Conservation (phyloP, 768 basidiomycete species). For the Serendipita sp. region DNA sequence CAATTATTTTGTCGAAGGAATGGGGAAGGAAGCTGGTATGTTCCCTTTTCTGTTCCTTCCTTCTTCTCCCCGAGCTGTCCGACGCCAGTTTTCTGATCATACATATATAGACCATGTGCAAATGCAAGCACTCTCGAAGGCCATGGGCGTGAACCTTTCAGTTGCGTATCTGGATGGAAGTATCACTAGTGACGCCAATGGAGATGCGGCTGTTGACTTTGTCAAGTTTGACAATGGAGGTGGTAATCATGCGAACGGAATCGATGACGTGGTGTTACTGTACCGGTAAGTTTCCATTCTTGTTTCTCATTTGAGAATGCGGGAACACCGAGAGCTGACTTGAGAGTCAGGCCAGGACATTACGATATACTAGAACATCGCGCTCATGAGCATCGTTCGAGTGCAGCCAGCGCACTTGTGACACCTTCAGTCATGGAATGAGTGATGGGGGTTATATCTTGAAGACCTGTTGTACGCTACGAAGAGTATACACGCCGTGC, state of each 20-base stretch:
- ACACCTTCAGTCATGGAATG: neutral
- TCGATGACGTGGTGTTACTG: constrained; percentile 46
- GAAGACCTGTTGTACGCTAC: no score
- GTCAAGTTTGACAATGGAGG: constrained; percentile 42
- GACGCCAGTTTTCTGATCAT: neutral
- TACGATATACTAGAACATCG: constrained; percentile 53
- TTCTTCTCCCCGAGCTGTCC: neutral
- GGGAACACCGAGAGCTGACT: constrained; percentile 7
- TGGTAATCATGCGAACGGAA: constrained; percentile 21
- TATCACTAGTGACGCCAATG: constrained; percentile 12
- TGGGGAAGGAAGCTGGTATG: constrained; percentile 62
- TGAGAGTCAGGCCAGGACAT: constrained; percentile 54
- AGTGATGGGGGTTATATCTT: no score
- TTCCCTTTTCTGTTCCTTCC: neutral
- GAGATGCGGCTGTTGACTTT: constrained; percentile 43
- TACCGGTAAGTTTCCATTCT: constrained; percentile 42
- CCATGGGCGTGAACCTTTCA: constrained; percentile 47
- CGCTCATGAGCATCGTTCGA: neutral
- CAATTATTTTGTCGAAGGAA: constrained; percentile 56
- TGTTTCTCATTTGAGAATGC: neutral
- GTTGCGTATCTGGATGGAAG: constrained; percentile 73
- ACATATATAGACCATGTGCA: constrained; percentile 56
- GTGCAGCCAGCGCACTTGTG: neutral
- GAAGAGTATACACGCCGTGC: no score
- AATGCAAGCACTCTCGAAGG: constrained; percentile 58